These are phyloP conservation scores for Neurospora africana DNA, from an alignment of 495 filamentous ascomycete genomes.

Conservation along the genomic window DNA sequence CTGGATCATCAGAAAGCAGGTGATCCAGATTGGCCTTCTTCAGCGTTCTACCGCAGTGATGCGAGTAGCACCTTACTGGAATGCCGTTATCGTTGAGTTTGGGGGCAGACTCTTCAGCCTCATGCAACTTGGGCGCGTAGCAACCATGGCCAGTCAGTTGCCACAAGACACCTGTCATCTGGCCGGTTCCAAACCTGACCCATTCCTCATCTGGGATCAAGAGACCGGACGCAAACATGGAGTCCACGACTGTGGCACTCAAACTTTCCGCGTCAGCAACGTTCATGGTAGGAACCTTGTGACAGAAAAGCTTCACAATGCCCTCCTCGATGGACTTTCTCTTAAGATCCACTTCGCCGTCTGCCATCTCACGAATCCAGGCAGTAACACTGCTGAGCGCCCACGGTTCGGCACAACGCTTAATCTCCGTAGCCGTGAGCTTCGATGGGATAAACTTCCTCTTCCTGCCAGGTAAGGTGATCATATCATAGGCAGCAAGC, in stretches of 20 bases:
- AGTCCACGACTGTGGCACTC: constrained; percentile 63
- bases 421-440: constrained; percentile 72
- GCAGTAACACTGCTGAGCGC: constrained; percentile 75
- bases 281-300: constrained; percentile 98
- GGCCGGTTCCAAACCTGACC: constrained; percentile 77
- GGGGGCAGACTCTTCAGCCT: constrained; percentile 42
- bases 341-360: constrained; percentile 73
- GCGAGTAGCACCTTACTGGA: constrained; percentile 78
- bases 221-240: constrained; percentile 70
- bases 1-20: constrained; percentile 54
- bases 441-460: constrained; percentile 84
- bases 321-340: constrained; percentile 74
- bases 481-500: constrained; percentile 53
- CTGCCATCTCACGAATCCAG: constrained; percentile 82
- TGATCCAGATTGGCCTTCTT: constrained; percentile 83
- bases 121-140: constrained; percentile 76
- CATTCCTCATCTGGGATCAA: constrained; percentile 90
- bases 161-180: constrained; percentile 77
- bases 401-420: constrained; percentile 83
- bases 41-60: constrained; percentile 86
- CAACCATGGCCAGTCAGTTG: constrained; percentile 90
- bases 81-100: constrained; percentile 30
- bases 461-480: constrained; percentile 57
- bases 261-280: constrained; percentile 90
- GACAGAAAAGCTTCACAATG: constrained; percentile 80